These are phyloP conservation scores for Apostasia ramifera DNA, from an alignment of 106 monocot species.

Conservation along the genomic window DNA sequence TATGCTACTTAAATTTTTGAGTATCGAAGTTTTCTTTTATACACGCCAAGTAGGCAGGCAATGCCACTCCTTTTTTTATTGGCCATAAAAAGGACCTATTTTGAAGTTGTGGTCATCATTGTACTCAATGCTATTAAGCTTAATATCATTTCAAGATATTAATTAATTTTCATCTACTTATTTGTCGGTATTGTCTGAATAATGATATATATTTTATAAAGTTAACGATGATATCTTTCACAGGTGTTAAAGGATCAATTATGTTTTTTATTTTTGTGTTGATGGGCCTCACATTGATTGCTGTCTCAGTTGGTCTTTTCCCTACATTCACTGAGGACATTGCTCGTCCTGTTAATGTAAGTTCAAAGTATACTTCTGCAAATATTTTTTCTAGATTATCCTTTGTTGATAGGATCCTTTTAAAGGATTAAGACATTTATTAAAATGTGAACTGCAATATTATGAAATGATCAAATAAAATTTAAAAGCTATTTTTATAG, in stretches of 20 bases:
- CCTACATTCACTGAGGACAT: slow-evolving; percentile 70
- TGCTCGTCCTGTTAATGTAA: slow-evolving; percentile 76
- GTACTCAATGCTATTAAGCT: background rate
- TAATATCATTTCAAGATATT: background rate
- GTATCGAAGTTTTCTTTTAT: too few species aligned
- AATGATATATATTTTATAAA: background rate
- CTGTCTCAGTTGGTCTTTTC: slow-evolving; percentile 41
- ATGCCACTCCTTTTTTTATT: too few species aligned
- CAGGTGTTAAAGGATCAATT: slow-evolving; percentile 58
- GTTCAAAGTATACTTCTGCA: background rate
- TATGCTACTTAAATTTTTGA: too few species aligned
- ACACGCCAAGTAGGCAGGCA: too few species aligned
- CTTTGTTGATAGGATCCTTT: too few species aligned
- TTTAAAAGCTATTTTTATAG: too few species aligned
- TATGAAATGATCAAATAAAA: too few species aligned
- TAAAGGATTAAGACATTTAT: too few species aligned
- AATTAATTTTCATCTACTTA: background rate
- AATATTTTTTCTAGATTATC: too few species aligned
- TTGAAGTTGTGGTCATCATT: background rate
- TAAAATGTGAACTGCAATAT: too few species aligned
- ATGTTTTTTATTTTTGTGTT: slow-evolving; percentile 34
- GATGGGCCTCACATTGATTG: slow-evolving; percentile 44
- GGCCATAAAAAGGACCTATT: too few species aligned
- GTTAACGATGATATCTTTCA: background rate
- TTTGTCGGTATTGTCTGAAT: slow-evolving; percentile 7